Evolutionary conservation across 225 moss, liverwort and hornwort species (phyloP).

Genomic region (Rhytidiadelphus loreus): DNA sequence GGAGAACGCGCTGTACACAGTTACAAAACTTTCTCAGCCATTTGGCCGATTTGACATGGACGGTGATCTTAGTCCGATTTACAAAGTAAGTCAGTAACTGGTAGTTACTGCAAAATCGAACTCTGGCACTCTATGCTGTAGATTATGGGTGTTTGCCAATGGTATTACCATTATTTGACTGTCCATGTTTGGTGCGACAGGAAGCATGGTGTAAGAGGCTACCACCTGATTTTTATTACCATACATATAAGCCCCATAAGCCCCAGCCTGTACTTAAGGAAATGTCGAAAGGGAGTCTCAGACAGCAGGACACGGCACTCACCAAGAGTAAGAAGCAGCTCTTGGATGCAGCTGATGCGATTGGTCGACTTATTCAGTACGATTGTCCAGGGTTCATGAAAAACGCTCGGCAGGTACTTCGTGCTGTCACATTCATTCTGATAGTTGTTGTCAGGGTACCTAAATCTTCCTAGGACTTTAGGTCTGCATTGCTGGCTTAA

Average conservation of each 20-base stretch:
- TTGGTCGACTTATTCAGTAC: constrained; percentile 78
- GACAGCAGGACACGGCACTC: constrained; percentile 45
- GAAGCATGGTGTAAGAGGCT: constrained; percentile 88
- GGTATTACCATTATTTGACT: background rate
- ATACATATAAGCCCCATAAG: constrained; percentile 33
- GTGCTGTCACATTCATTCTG: background rate
- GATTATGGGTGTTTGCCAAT: background rate
- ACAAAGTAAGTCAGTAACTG: constrained; percentile 45
- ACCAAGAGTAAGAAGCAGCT: constrained; percentile 52
- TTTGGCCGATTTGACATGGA: constrained; percentile 64
- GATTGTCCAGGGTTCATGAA: constrained; percentile 66
- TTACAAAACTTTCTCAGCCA: constrained; percentile 41
- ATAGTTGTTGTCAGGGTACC: background rate
- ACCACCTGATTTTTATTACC: constrained; percentile 28
- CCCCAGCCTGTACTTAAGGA: constrained; percentile 53
- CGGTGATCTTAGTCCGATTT: constrained; percentile 56
- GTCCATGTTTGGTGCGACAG: constrained; percentile 25
- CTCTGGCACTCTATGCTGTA: background rate
- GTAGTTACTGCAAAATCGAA: background rate
- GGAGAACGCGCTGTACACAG: constrained; percentile 62
- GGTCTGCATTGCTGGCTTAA: background rate
- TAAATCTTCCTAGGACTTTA: background rate
- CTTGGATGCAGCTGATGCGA: constrained; percentile 55
- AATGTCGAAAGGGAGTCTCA: constrained; percentile 26
- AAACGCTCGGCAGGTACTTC: constrained; percentile 65